Evolutionary conservation across 2,329 filamentous ascomycete species (phyloP), one percentile per base, ranked within the genome.

Genomic region (Alternaria incomplexa): DNA sequence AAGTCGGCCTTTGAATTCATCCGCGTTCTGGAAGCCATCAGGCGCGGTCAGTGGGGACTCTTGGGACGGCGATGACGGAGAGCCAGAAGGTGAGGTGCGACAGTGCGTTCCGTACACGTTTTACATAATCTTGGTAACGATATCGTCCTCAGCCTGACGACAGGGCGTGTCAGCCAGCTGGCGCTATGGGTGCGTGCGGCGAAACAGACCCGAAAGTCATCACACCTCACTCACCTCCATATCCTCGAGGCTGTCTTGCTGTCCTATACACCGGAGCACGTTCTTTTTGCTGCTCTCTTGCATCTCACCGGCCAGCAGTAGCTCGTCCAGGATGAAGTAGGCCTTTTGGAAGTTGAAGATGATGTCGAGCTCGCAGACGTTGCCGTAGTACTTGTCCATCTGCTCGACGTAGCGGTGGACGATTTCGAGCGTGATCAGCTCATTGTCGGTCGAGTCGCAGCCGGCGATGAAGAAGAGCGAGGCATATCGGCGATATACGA

Each of bases 321-420:
- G 87, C 83, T 99, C 96, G 80, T 99, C 96, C 50, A 99, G 89
- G 72, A 99, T 99, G 83, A 98, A 99, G 83, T 99, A 99, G 63
- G 96, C 96, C 83, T 99, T 99, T 74, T 97, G 97, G 81, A 99
- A 99, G 80, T 97, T 98, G 88, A 99, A 99, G 81, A 99, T 99
- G 83, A 98, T 97, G 81, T 98, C 94, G 69, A 99, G 88, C 84
- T 99, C 96, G 89, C 96, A 99, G 63, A 99, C 96, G 81, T 99
- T 99, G 81, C 96, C 96, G 82, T 98, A 99, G 85, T 99, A 99
- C 82, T 99, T 99, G 87, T 99, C 96, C 96, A 99, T 99, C 84
- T 99, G 96, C 83, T 99, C 96, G 78, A 99, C 96, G 81, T 99
- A 99, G 83, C 96, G 93, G 82, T 99, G 96, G 76, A 99, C 96